Conservation (phyloP, 768 basidiomycete genomes). For the Favolaschia claudopus region DNA sequence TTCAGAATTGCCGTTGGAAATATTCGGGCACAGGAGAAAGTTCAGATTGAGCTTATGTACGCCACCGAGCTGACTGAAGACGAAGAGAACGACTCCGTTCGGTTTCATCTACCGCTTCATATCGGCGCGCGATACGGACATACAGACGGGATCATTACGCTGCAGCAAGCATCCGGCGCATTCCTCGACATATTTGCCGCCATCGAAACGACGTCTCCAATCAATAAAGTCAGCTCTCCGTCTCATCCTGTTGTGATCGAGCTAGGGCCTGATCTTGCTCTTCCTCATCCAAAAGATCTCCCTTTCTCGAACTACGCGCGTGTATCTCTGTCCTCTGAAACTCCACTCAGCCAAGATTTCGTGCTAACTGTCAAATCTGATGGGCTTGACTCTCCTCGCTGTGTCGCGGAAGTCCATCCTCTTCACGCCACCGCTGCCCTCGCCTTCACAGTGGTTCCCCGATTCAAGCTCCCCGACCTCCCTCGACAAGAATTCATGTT, state of each 20-base stretch:
- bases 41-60: slow-evolving; percentile 4
- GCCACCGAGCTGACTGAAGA: slow-evolving; percentile 6
- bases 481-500: slow-evolving; percentile 56
- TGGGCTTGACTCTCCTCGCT: slow-evolving; percentile 49
- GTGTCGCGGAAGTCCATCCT: slow-evolving; percentile 37
- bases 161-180: too few relatives aligned
- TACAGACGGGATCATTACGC: too few relatives aligned
- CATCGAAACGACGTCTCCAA: slow-evolving; percentile 11
- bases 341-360: slow-evolving; percentile 43
- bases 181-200: slow-evolving; percentile 1
- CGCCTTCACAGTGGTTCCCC: slow-evolving; percentile 48
- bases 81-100: slow-evolving; percentile 10
- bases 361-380: slow-evolving; percentile 47
- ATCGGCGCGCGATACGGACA: slow-evolving; percentile 18
- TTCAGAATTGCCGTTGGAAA: slow-evolving; percentile 15
- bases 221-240: slow-evolving; percentile 12
- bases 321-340: background rate
- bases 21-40: background rate
- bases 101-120: background rate
- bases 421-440: slow-evolving; percentile 37
- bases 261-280: slow-evolving; percentile 18
- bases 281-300: slow-evolving; percentile 13
- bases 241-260: slow-evolving; percentile 20
- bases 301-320: slow-evolving; percentile 15
- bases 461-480: slow-evolving; percentile 41